Base-by-base conservation (phyloP, 208 protist genomes). In the Trypanosoma avium region DNA sequence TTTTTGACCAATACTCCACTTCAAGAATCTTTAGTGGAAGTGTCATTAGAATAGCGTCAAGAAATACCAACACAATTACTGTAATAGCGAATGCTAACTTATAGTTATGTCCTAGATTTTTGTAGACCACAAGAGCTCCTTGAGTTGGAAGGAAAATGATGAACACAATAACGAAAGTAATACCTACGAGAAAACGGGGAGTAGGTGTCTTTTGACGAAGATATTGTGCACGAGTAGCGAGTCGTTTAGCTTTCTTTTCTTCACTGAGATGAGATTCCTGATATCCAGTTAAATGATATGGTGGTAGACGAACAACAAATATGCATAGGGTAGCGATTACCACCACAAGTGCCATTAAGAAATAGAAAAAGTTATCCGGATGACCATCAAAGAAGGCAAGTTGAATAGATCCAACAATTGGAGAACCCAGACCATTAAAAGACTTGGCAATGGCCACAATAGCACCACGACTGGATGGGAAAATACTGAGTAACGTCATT, bases 391-490 rank as follows among this genome's bases (percentile, higher is more conserved):
- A 89, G 49, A 89, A 49, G 22, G 67, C 82, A 32, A 55, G 46
- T 53, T 68, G 77, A 35, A 90, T 17, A 2, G 68, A 63, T 2
- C 79, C 59, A n/a, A 83, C 36, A n/a, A 85, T 57, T 5, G 83
- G 84, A 73, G 76, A 76, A 47, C 83, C 83, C 21, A 90, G 67
- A n/a, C 79, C 63, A 2, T 79, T 82, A 79, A 90, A 83, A 43
- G 86, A 79, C 74, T 90, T 90, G 21, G 70, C 83, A 12, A 88
- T 67, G 47, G 71, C 76, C 38, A 88, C 63, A 30, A 84, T 72
- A 5, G 77, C 78, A 45, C 82, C 82, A 35, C 82, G 77, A 70
- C 84, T 88, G 48, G 78, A 78, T n/a, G 82, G 82, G 45, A 88
- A 88, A 0, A 80, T 49, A 56, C 84, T 78, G 52, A 75, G 64